A percentile compares a stretch with the other conserved stretches of the same genome.
phyloP scores from a whole-genome alignment of 495 filamentous ascomycete genomes.

The Aspergillus conjunctus region DNA sequence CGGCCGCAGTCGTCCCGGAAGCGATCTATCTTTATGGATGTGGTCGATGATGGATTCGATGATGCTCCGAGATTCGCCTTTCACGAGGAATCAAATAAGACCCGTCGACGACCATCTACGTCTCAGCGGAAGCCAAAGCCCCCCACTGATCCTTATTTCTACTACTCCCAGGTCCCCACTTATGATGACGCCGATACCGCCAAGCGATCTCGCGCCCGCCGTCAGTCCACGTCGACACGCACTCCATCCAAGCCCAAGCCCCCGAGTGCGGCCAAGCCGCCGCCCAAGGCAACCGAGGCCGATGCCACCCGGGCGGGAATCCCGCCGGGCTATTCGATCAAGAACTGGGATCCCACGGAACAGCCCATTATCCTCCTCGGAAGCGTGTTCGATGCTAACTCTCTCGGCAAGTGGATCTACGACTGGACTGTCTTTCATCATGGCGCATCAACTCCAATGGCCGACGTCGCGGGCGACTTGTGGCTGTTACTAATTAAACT shows the following conservation, averaged over 20 bases:
- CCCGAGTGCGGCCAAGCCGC: conserved; percentile 44
- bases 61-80: conserved; percentile 35
- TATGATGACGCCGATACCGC: conserved; percentile 47
- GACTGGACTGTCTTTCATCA: conserved; percentile 98
- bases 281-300: conserved; percentile 77
- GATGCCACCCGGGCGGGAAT: conserved; percentile 82
- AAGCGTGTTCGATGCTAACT: conserved; percentile 97
- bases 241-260: conserved; percentile 50
- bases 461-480: conserved; percentile 90
- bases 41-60: conserved; percentile 57
- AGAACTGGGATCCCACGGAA: conserved; percentile 98
- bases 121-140: conserved; percentile 50
- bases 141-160: conserved; percentile 57
- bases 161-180: conserved; percentile 52
- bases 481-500: conserved; percentile 95
- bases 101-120: conserved; percentile 39
- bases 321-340: conserved; percentile 88
- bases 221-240: conserved; percentile 53
- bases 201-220: conserved; percentile 47
- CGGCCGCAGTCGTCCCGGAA: conserved; percentile 47
- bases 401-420: conserved; percentile 98
- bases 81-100: conserved; percentile 33
- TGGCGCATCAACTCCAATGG: conserved; percentile 80
- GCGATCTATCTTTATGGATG: conserved; percentile 56
- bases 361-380: conserved; percentile 91